Base-by-base conservation (phyloP, 2,329 filamentous ascomycete genomes). In the Aspergillus viridinutans region DNA sequence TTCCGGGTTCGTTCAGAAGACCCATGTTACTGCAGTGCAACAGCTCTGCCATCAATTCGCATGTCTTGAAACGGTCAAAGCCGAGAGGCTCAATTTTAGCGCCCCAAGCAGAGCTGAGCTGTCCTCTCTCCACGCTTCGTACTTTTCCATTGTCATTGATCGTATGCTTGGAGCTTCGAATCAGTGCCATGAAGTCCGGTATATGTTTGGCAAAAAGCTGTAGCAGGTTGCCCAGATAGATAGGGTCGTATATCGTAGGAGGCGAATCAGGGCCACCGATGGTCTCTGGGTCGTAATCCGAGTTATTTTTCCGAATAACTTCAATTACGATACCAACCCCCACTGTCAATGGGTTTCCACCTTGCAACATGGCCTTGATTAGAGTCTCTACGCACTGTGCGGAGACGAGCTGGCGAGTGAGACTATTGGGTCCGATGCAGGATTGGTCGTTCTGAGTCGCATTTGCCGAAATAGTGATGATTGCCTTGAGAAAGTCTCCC, bases 11-110 rank as follows among this genome's bases (percentile, higher is more conserved):
- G 70, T 99, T 99, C 63, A 99, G 79, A 38, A 99, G 80, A 5
- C 90, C 92, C 94, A 99, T 99, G 72, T 99, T 99, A 73, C 93
- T 97, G 76, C 94, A 99, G 74, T 99, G 94, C 42, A 99, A 78
- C 48, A 99, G 80, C 74, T 99, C 94, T 1, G 94, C 94, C 94
- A 99, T 97, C 58, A 99, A 81, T 75, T 99, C 94, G 74, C 94
- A 99, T 0, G 94, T 97, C 80, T 99, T 99, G 81, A 99, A 99
- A 21, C 94, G 84, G 74, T 99, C 94, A 70, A 99, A 99, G 2
- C 94, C 94, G 9, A 99, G 82, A 3, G 94, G 93, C 73, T 97
- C 92, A 53, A 99, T 92, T 72, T 89, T 90, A 49, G 87, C 85
- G 53, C 92, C 92, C 79, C 96, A 99, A 0, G 94, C 94, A 2